These are phyloP conservation scores for Hypoxylon trugodes DNA, from an alignment of 495 filamentous ascomycete species.

Conservation along the genomic window DNA sequence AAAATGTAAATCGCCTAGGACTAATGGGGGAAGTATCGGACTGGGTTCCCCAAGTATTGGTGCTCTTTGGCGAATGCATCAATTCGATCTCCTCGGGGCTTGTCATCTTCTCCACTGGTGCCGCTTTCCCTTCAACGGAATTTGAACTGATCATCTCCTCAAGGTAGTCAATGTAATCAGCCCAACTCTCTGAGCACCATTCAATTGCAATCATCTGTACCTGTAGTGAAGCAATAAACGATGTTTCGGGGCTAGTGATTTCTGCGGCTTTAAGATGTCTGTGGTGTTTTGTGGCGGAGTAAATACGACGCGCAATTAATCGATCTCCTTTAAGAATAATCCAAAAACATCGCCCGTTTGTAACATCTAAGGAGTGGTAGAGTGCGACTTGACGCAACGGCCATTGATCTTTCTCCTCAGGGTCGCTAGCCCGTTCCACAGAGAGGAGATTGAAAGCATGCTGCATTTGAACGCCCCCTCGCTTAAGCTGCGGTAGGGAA, in stretches of 20 bases:
- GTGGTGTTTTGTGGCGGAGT: conserved; percentile 32
- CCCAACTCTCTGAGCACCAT: conserved; percentile 58
- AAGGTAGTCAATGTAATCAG: conserved; percentile 55
- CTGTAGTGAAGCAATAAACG: conserved; percentile 47
- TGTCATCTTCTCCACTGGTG: conserved; percentile 37
- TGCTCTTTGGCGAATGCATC: conserved; percentile 20
- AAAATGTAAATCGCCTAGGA: conserved; percentile 10
- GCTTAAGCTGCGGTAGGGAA: conserved; percentile 46
- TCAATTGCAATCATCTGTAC: conserved; percentile 54
- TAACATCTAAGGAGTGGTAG: conserved; percentile 57
- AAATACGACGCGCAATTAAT: conserved; percentile 48
- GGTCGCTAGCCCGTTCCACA: conserved; percentile 45
- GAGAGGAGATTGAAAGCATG: conserved; percentile 57
- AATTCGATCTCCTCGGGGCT: conserved; percentile 21
- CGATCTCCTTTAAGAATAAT: conserved; percentile 55
- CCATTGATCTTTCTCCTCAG: conserved; percentile 48
- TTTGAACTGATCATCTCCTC: conserved; percentile 45
- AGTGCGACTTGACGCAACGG: conserved; percentile 52
- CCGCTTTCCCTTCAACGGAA: conserved; percentile 42
- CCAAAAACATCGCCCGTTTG: conserved; percentile 47
- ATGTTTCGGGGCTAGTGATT: conserved; percentile 34
- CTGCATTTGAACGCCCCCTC: conserved; percentile 51
- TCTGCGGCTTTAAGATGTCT: conserved; percentile 29
- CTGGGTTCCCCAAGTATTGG: conserved; percentile 19
- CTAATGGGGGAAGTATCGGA: neutral